A percentile compares a stretch with the other conserved stretches of the same genome.
Evolutionary conservation across 225 moss, liverwort and hornwort genomes (phyloP).

Genomic region (Climacium dendroides): DNA sequence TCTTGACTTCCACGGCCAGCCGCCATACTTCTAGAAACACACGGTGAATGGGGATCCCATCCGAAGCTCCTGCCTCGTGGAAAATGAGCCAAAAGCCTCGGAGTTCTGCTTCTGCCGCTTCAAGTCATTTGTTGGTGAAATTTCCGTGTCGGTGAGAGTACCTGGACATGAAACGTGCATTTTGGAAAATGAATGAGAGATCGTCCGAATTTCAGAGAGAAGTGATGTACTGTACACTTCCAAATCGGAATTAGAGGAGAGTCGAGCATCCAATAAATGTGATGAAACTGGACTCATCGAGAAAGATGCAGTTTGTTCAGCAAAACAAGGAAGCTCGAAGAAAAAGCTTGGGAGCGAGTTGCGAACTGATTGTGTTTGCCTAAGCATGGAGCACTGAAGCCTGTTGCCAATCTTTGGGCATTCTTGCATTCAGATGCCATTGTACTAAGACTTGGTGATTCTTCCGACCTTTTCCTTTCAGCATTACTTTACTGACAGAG

Average conservation of each 20-base stretch:
- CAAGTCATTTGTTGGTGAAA: neutral
- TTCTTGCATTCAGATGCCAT: neutral
- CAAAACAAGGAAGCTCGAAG: neutral
- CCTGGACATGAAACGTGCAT: neutral
- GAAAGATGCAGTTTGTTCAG: neutral
- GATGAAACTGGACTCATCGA: neutral
- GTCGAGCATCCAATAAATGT: neutral
- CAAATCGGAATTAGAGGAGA: neutral
- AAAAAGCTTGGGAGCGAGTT: neutral
- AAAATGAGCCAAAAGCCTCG: neutral
- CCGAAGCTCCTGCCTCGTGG: neutral
- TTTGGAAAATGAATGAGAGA: neutral
- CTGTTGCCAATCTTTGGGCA: neutral
- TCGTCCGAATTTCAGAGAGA: neutral
- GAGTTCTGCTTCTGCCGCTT: neutral
- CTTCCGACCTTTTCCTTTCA: neutral
- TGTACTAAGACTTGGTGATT: neutral
- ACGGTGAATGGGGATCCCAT: neutral
- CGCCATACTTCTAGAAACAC: neutral
- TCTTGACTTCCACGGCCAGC: neutral
- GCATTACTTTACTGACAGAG: neutral
- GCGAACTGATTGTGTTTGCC: neutral
- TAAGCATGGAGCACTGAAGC: neutral
- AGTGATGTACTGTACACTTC: neutral
- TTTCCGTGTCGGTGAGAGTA: neutral